phyloP scores from a whole-genome alignment of 129 eudicot genomes.

The Deinandra increscens region DNA sequence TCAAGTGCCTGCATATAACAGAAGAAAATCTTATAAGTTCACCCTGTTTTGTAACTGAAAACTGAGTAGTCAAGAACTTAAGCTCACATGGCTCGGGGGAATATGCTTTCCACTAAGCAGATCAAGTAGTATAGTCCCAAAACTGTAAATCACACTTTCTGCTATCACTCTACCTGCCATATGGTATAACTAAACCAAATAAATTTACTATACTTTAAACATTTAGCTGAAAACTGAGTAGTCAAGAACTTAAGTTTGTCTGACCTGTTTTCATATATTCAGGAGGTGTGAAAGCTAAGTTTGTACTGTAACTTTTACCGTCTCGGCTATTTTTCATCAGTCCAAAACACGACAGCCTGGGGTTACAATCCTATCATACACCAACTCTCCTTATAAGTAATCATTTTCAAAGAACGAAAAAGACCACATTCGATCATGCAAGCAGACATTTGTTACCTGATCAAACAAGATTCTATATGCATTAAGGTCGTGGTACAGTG shows the following conservation, averaged over 20 bases:
- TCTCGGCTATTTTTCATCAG: constrained; percentile 90
- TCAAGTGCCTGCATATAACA: constrained; percentile 62
- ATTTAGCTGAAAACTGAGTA: neutral
- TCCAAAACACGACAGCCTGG: constrained; percentile 89
- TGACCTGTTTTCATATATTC: constrained; percentile 84
- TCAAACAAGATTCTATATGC: constrained; percentile 85
- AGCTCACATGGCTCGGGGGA: constrained; percentile 76
- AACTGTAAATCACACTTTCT: constrained; percentile 75
- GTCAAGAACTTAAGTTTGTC: no score
- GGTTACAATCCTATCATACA: constrained; percentile 67
- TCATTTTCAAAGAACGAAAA: constrained; percentile 7
- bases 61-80: neutral
- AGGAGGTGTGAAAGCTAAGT: constrained; percentile 91
- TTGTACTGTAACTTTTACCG: constrained; percentile 88
- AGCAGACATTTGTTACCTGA: constrained; percentile 41
- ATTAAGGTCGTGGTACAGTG: constrained; percentile 79
- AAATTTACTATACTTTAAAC: neutral
- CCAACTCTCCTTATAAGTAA: neutral
- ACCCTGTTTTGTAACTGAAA: neutral
- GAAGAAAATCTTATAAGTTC: neutral
- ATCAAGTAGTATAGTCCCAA: constrained; percentile 71
- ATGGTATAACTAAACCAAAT: constrained; percentile 5
- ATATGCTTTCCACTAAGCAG: constrained; percentile 78
- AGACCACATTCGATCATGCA: neutral
- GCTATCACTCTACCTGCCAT: constrained; percentile 68